Percentiles rank a stretch among this genome's conserved stretches.
Conservation (phyloP, 371 early-diverging fungal species). For the Mucor indicus region DNA sequence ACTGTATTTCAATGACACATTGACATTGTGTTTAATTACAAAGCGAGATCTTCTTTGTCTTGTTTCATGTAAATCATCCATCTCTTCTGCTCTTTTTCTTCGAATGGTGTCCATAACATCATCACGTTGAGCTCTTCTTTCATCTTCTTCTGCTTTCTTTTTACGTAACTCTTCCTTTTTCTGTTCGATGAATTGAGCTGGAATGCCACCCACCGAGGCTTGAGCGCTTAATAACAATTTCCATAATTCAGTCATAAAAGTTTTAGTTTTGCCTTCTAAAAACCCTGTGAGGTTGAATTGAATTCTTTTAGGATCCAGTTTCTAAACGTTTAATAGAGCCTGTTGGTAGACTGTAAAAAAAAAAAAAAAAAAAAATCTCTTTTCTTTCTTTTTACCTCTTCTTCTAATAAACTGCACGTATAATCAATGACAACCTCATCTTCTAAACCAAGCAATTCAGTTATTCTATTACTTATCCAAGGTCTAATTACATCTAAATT, state of each 20-base stretch:
- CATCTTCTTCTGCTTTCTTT: slow-evolving; percentile 36
- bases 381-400: slow-evolving; percentile 45
- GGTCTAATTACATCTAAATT: slow-evolving; percentile 82
- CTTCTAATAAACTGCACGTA: slow-evolving; percentile 79
- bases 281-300: slow-evolving; percentile 97
- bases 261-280: slow-evolving; percentile 76
- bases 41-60: slow-evolving; percentile 19
- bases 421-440: slow-evolving; percentile 92
- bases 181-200: slow-evolving; percentile 76
- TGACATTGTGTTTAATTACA: slow-evolving; percentile 8
- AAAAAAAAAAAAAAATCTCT: background rate
- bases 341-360: background rate
- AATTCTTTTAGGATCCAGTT: slow-evolving; percentile 82
- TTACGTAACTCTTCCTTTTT: slow-evolving; percentile 77
- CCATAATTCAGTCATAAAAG: slow-evolving; percentile 89
- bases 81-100: slow-evolving; percentile 24
- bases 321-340: slow-evolving; percentile 22
- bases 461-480: slow-evolving; percentile 82
- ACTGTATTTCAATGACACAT: no score
- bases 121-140: slow-evolving; percentile 26
- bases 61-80: slow-evolving; percentile 12
- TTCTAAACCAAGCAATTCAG: slow-evolving; percentile 83
- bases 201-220: slow-evolving; percentile 80
- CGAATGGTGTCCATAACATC: slow-evolving; percentile 45
- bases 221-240: slow-evolving; percentile 88